Conservation (phyloP, 768 basidiomycete genomes). For the Pleurotus cornucopiae region DNA sequence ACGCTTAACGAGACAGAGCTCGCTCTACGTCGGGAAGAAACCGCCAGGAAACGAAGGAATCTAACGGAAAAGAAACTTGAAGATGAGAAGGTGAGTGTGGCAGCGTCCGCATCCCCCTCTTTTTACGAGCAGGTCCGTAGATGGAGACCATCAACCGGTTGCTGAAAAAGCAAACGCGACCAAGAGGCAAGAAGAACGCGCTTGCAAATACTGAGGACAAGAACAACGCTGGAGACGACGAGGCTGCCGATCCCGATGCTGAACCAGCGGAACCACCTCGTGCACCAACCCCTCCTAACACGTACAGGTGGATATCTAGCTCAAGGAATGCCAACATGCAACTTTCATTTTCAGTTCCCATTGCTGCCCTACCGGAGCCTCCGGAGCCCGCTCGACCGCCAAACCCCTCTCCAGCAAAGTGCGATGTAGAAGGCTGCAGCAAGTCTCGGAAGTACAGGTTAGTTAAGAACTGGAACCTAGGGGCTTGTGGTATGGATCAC, state of each 20-base stretch:
- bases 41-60: constrained; percentile 76
- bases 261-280: constrained; percentile 31
- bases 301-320: constrained; percentile 74
- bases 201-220: constrained; percentile 44
- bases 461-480: constrained; percentile 56
- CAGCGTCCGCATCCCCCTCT: too few relatives aligned
- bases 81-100: constrained; percentile 61
- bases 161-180: constrained; percentile 77
- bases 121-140: constrained; percentile 25
- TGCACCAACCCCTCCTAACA: constrained; percentile 16
- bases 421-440: constrained; percentile 58
- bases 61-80: constrained; percentile 80
- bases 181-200: constrained; percentile 55
- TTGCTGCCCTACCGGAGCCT: constrained; percentile 12
- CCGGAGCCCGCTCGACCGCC: constrained; percentile 8
- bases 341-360: constrained; percentile 54
- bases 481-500: constrained; percentile 67
- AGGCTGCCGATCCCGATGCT: constrained; percentile 26
- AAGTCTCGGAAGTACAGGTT: constrained; percentile 59
- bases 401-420: constrained; percentile 23
- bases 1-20: constrained; percentile 69
- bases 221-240: constrained; percentile 32
- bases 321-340: constrained; percentile 35
- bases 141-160: constrained; percentile 87
- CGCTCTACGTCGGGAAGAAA: constrained; percentile 74